phyloP scores from a whole-genome alignment of 169 alveolate genomes.

The Plasmodium vinckei region DNA sequence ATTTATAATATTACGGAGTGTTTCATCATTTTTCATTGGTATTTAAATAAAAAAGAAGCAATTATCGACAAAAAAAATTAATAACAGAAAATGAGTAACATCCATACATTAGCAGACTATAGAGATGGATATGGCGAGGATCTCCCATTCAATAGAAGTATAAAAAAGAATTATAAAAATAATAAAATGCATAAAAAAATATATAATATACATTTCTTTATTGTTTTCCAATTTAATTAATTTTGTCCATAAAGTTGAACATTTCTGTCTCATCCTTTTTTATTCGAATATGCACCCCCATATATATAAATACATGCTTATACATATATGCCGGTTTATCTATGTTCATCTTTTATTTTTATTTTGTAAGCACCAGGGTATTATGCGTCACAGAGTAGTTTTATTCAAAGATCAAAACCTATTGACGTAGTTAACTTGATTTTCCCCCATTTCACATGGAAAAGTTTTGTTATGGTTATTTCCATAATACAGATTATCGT shows the following conservation, averaged over 20 bases:
- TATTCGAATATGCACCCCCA: too few species aligned
- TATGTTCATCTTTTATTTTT: neutral
- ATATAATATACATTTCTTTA: neutral
- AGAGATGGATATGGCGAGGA: constrained; percentile 58
- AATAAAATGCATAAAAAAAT: too few species aligned
- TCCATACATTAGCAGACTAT: constrained; percentile 73
- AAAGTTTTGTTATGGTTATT: constrained; percentile 76
- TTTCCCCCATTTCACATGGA: constrained; percentile 79
- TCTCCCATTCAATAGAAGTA: constrained; percentile 71
- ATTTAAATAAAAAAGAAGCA: neutral
- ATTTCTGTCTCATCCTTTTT: neutral
- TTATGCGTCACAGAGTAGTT: constrained; percentile 67
- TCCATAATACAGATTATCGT: constrained; percentile 76
- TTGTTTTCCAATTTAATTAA: neutral
- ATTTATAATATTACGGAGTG: too few species aligned
- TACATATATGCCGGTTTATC: neutral
- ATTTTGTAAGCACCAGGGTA: constrained; percentile 65
- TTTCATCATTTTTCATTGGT: too few species aligned
- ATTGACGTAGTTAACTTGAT: constrained; percentile 76
- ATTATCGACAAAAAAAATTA: neutral
- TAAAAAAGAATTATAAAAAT: constrained; percentile 6
- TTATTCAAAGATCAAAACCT: constrained; percentile 72
- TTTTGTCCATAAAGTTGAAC: neutral
- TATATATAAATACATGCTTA: constrained; percentile 1
- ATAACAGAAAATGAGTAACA: constrained; percentile 52